Percentiles rank a stretch among this genome's conserved stretches.
phyloP scores from a whole-genome alignment of 2,329 filamentous ascomycete species.

The Colletotrichum tamarilloi region DNA sequence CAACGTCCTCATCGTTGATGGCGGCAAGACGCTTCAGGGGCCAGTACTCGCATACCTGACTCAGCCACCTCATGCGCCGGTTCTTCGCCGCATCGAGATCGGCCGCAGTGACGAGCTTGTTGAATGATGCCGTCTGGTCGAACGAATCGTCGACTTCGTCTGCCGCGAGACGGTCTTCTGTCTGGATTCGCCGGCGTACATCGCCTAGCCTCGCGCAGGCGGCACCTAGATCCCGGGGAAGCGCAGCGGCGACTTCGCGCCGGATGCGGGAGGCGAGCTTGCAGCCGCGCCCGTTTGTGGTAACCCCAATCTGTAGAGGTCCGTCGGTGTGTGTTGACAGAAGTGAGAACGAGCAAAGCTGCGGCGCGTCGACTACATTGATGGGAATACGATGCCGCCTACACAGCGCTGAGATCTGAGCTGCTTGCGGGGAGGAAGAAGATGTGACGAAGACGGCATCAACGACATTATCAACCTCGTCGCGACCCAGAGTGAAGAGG shows the following conservation, averaged over 20 bases:
- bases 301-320: constrained; percentile 93
- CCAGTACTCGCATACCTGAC: constrained; percentile 99
- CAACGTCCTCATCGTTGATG: constrained; percentile 84
- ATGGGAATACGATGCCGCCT: constrained; percentile 85
- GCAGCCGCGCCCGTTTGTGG: constrained; percentile 93
- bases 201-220: constrained; percentile 84
- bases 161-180: constrained; percentile 70
- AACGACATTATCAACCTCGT: constrained; percentile 81
- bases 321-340: constrained; percentile 91
- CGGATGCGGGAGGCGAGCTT: constrained; percentile 91
- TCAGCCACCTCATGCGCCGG: constrained; percentile 89
- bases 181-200: constrained; percentile 76
- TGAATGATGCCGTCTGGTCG: constrained; percentile 86
- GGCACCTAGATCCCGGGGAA: constrained; percentile 79
- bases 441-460: constrained; percentile 92
- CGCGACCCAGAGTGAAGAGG: constrained; percentile 80
- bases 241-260: constrained; percentile 83
- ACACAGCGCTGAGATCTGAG: constrained; percentile 80
- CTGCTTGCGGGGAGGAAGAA: constrained; percentile 58
- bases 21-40: constrained; percentile 83
- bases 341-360: constrained; percentile 89
- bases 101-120: constrained; percentile 80
- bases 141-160: constrained; percentile 67
- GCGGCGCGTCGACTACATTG: constrained; percentile 89
- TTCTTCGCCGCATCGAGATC: constrained; percentile 81